phyloP scores from a whole-genome alignment of 2,329 filamentous ascomycete genomes.

The Ascochyta lentis region DNA sequence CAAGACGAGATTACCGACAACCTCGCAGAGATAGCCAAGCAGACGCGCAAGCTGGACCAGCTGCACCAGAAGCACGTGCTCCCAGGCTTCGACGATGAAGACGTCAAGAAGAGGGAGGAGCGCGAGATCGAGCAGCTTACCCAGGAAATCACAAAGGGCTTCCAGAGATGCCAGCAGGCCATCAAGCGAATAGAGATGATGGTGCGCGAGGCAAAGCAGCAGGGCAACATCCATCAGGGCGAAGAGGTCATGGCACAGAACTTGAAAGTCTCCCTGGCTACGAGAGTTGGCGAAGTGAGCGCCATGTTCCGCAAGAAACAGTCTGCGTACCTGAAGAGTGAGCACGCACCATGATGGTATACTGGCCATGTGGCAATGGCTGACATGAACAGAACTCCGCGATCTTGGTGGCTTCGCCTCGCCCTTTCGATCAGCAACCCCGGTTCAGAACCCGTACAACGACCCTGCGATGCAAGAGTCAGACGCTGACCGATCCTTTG shows the following conservation, averaged over 20 bases:
- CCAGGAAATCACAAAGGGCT: constrained; percentile 84
- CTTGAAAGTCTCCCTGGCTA: constrained; percentile 88
- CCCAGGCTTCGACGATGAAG: constrained; percentile 95
- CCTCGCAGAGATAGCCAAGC: constrained; percentile 78
- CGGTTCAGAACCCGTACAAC: constrained; percentile 69
- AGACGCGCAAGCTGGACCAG: constrained; percentile 85
- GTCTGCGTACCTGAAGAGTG: constrained; percentile 93
- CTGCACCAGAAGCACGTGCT: constrained; percentile 97
- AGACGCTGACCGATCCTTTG: constrained; percentile 90
- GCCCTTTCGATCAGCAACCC: constrained; percentile 54
- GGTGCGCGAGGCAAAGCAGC: constrained; percentile 78
- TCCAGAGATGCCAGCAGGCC: constrained; percentile 87
- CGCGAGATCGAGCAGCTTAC: constrained; percentile 88
- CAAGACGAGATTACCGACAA: constrained; percentile 91
- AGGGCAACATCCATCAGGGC: constrained; percentile 75
- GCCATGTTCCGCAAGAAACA: constrained; percentile 96
- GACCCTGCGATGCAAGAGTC: constrained; percentile 88
- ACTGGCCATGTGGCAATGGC: not conserved
- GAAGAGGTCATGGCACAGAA: constrained; percentile 97
- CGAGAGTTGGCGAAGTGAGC: constrained; percentile 89
- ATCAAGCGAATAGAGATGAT: constrained; percentile 89
- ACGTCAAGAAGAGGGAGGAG: constrained; percentile 85
- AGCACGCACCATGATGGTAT: constrained; percentile 22
- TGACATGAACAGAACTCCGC: constrained; percentile 48
- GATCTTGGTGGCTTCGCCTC: constrained; percentile 56